A percentile compares a stretch with the other conserved stretches of the same genome.
Evolutionary conservation across 495 filamentous ascomycete species (phyloP).

Genomic region (Annulohypoxylon maeteangense): DNA sequence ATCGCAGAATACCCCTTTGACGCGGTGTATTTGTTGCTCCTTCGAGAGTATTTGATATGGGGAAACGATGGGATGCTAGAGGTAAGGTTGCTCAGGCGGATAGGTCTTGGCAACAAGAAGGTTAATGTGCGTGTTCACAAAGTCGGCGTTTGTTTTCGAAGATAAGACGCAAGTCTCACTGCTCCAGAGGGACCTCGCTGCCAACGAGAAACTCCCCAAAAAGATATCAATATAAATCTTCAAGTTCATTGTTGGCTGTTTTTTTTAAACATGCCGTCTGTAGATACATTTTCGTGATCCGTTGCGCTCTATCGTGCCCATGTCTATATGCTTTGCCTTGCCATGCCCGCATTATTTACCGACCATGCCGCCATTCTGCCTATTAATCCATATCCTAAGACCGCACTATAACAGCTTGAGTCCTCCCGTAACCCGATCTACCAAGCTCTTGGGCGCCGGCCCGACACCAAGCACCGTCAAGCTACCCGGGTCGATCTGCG

Average conservation of each 20-base stretch:
- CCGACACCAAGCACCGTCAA: conserved; percentile 91
- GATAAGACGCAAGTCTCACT: neutral
- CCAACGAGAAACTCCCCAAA: neutral
- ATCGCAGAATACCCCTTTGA: conserved; percentile 23
- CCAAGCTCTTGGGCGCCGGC: conserved; percentile 84
- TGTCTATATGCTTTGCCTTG: conserved; percentile 23
- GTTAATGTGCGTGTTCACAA: neutral
- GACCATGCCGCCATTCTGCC: neutral
- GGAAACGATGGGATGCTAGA: neutral
- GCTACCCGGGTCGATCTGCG: conserved; percentile 94
- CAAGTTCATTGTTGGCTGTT: neutral
- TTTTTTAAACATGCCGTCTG: conserved; percentile 14
- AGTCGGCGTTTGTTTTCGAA: neutral
- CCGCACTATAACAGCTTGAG: conserved; percentile 81
- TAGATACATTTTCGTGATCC: conserved; percentile 3
- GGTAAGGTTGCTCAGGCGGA: neutral
- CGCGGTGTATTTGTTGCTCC: neutral
- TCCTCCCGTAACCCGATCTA: conserved; percentile 86
- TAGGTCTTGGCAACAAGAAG: conserved; percentile 1
- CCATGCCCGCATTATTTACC: neutral
- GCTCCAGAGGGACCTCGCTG: neutral
- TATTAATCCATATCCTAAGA: neutral
- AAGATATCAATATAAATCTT: neutral
- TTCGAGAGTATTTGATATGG: neutral
- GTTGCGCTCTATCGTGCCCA: neutral